Conservation (phyloP, 1,284 basidiomycete genomes). For the Melampsora allii-populina region DNA sequence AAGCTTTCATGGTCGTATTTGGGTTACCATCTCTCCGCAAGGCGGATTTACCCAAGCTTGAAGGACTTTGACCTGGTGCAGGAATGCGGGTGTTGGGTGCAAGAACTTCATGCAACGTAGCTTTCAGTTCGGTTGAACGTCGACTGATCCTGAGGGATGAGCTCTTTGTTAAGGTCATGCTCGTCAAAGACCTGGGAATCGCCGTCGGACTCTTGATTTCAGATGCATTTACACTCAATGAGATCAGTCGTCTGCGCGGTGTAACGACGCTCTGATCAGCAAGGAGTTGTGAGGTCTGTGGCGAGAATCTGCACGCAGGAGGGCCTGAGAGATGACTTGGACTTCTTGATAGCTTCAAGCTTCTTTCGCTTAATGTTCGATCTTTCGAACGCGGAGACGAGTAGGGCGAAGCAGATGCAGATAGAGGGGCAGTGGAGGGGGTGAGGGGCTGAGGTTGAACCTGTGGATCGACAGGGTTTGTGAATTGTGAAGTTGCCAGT, state of each 20-base stretch:
- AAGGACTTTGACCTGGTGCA: background rate
- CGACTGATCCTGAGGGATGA: constrained; percentile 1
- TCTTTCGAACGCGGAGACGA: background rate
- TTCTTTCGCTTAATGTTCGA: background rate
- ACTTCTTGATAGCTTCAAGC: background rate
- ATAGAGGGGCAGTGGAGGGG: background rate
- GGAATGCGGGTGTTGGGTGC: background rate
- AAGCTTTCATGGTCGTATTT: background rate
- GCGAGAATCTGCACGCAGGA: background rate
- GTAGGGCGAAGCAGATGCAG: background rate
- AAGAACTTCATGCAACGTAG: background rate
- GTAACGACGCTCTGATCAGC: background rate
- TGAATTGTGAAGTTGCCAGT: constrained; percentile 1
- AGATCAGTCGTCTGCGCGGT: background rate
- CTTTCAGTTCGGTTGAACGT: background rate
- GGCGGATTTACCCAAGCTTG: background rate
- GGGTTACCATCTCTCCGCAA: background rate
- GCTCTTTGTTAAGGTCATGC: constrained; percentile 1
- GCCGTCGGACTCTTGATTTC: constrained; percentile 1
- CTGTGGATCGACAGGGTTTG: background rate
- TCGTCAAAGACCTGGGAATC: background rate
- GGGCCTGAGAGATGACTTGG: background rate
- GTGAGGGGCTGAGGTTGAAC: constrained; percentile 1
- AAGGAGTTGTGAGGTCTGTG: background rate
- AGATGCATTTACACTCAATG: background rate